phyloP scores from a whole-genome alignment of 805 yeast genomes.

The Saturnispora sekii region DNA sequence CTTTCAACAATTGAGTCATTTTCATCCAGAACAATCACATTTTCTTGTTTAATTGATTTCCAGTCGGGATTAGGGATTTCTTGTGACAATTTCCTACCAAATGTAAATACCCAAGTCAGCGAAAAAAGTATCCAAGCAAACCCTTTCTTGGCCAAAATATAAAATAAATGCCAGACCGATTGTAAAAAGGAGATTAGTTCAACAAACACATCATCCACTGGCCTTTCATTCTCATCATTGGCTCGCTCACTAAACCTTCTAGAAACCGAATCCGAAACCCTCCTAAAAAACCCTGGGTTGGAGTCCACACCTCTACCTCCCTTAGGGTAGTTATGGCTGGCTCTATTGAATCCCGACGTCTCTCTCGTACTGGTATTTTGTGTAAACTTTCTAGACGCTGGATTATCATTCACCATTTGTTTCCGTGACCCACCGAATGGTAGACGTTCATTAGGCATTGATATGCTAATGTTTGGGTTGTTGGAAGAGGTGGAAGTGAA shows the following conservation, averaged over 20 bases:
- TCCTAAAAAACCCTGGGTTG: constrained; percentile 1
- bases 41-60: not conserved
- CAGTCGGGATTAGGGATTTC: constrained; percentile 21
- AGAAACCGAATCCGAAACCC: constrained; percentile 3
- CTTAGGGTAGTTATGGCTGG: not conserved
- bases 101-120: constrained; percentile 12
- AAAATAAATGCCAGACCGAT: constrained; percentile 14
- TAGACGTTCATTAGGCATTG: constrained; percentile 3
- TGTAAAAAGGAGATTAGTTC: constrained; percentile 12
- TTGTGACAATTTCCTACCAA: constrained; percentile 13
- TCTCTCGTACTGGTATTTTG: not conserved
- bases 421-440: constrained; percentile 13
- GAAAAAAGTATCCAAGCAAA: constrained; percentile 20
- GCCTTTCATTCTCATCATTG: not conserved
- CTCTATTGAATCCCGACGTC: not conserved
- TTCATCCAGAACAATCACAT: constrained; percentile 5
- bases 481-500: no score
- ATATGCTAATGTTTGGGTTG: no score
- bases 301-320: not conserved
- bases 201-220: constrained; percentile 2
- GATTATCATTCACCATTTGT: constrained; percentile 7
- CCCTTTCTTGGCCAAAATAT: constrained; percentile 16
- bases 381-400: not conserved
- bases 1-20: constrained; percentile 3
- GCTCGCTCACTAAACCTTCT: not conserved